These are phyloP conservation scores for Aspergillus cejpii DNA, from an alignment of 2,329 filamentous ascomycete species.

Conservation along the genomic window DNA sequence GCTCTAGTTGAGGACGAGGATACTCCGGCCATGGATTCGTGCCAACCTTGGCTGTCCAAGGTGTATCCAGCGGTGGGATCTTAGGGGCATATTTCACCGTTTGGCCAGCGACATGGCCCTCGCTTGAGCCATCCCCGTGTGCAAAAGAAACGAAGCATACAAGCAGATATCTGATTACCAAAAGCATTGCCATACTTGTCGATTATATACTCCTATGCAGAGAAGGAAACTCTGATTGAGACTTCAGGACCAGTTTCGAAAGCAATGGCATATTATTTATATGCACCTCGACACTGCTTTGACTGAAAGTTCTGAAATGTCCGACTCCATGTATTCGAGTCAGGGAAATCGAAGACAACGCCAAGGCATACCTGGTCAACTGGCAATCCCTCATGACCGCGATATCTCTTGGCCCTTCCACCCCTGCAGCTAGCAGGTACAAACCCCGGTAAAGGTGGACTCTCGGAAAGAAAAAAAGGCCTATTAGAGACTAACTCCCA, in stretches of 20 bases:
- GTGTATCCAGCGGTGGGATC: slow-evolving; percentile 38
- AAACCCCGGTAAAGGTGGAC: not conserved
- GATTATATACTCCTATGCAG: not conserved
- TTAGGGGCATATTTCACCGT: slow-evolving; percentile 33
- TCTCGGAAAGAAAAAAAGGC: not conserved
- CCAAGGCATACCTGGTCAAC: not conserved
- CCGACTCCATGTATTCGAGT: not conserved
- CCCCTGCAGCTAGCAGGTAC: not conserved
- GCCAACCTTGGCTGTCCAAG: slow-evolving; percentile 44
- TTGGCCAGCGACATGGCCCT: not conserved
- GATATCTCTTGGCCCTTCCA: not conserved
- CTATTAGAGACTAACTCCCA: not conserved
- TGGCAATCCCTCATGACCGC: not conserved
- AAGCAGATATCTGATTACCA: not conserved
- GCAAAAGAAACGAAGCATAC: not conserved
- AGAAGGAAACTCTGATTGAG: not conserved
- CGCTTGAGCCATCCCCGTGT: not conserved
- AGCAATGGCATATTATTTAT: not conserved
- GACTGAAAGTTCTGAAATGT: not conserved
- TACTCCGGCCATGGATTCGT: slow-evolving; percentile 48
- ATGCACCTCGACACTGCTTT: not conserved
- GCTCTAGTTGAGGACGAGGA: slow-evolving; percentile 43
- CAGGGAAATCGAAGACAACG: no score
- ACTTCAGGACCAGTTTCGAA: not conserved
- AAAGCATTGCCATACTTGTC: not conserved